Base-by-base conservation (phyloP, 345 rosid genomes). In the Eucalyptus virginea region DNA sequence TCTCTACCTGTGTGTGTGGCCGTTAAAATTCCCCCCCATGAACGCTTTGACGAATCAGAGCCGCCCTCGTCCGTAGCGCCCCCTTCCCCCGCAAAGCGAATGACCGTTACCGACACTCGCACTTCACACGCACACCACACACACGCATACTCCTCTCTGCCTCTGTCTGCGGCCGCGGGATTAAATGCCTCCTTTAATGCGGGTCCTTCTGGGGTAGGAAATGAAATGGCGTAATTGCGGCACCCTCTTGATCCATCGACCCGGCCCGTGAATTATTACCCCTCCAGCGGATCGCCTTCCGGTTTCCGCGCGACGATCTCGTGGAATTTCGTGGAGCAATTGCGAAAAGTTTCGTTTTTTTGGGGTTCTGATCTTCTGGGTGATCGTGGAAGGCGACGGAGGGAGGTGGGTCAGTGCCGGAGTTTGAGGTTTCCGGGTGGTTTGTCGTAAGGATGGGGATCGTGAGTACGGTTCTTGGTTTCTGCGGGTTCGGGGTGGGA, bases 401-500 rank as follows among this genome's bases (percentile, higher is more conserved):
- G 18, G 12, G 62, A 86, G 67, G 60, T 26, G n/a, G 19, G 86
- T 62, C 30, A 8, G 17, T 19, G 21, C 9, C 32, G 28, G 58
- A 24, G 37, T 51, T 81, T 42, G 77, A 83, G 87, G 52, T 89
- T 47, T 45, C 42, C 67, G 16, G 72, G 87, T 47, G 44, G 69
- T 13, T 4, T 60, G 88, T 49, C 24, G 86, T n/a, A 77, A 83
- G 77, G 88, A 77, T 88, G 91, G 89, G 58, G 91, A 89, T 89
- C 60, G 34, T 96, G 52, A 94, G 98, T 88, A 89, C 93, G 69
- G 67, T 98, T 81, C 89, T 96, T 89, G 97, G 97, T 62, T 89
- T 94, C 86, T 87, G 89, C 88, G 99, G 99, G 81, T 96, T 97
- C 58, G 99, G 99, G 30, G 81, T 97, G 56, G 99, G 99, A 88